Evolutionary conservation across 768 basidiomycete genomes (phyloP).

Genomic region (Filobasidium wieringae): DNA sequence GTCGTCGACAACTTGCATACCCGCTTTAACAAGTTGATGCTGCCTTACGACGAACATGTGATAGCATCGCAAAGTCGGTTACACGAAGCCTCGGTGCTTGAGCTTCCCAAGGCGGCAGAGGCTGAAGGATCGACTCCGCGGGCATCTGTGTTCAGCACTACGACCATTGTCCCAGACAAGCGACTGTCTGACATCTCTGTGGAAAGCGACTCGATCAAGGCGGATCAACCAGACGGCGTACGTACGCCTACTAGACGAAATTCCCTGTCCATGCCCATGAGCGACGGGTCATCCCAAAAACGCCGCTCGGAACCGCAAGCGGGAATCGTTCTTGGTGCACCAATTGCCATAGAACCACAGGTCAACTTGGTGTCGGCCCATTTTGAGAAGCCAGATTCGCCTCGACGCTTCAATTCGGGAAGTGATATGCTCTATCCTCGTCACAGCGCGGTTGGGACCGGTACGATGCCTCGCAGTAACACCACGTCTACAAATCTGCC

Average conservation of each 20-base stretch:
- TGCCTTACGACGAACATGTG: no score
- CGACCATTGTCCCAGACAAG: neutral
- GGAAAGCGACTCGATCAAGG: no score
- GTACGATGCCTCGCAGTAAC: neutral
- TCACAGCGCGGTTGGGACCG: neutral
- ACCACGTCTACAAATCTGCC: neutral
- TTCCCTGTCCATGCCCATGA: no score
- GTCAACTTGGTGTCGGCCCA: neutral
- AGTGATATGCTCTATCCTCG: neutral
- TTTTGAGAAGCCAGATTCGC: neutral
- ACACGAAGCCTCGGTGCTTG: no score
- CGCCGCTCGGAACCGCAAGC: neutral
- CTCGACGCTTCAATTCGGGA: neutral
- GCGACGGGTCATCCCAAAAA: no score
- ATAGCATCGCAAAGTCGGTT: no score
- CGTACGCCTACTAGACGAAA: no score
- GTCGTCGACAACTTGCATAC: neutral
- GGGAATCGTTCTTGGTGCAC: neutral
- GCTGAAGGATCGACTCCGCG: no score
- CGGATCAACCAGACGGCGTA: no score
- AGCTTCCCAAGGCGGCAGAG: no score
- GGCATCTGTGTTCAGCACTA: neutral
- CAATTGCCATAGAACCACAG: neutral
- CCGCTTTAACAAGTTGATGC: neutral
- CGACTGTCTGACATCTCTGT: neutral